A percentile compares a stretch with the other conserved stretches of the same genome.
Conservation (phyloP, 2,329 filamentous ascomycete genomes). For the Cytospora chrysosperma region DNA sequence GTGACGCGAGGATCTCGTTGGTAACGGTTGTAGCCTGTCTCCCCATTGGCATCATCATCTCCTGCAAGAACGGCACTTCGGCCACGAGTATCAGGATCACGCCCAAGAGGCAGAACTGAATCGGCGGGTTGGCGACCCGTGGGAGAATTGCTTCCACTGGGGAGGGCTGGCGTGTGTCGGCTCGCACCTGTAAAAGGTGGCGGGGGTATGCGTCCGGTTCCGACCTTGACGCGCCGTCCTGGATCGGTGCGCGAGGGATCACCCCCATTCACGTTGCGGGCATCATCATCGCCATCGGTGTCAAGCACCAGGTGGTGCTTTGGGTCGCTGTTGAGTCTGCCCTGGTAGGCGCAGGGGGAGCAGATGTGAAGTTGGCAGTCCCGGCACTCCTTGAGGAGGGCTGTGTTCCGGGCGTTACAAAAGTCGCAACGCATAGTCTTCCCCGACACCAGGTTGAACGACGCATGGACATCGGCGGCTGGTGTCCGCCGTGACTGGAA, state of each 20-base stretch:
- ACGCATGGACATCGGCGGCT: background rate
- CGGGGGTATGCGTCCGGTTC: background rate
- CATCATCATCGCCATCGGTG: no score
- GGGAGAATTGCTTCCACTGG: background rate
- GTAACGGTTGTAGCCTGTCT: background rate
- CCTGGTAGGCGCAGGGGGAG: background rate
- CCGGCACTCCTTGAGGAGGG: background rate
- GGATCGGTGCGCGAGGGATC: no score
- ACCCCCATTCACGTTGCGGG: no score
- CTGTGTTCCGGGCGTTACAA: background rate
- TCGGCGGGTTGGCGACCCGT: background rate
- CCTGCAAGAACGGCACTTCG: background rate
- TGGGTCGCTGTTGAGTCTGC: background rate
- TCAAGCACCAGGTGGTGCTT: background rate
- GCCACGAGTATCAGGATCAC: background rate
- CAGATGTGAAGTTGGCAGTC: conserved; percentile 2
- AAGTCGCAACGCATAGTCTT: conserved; percentile 11
- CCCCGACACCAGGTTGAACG: background rate
- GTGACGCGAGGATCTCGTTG: background rate
- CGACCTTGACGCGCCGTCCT: background rate
- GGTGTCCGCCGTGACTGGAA: no score
- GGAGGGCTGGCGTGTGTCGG: background rate
- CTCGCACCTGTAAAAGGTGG: background rate
- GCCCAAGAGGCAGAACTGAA: background rate
- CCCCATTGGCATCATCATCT: background rate